phyloP scores from a whole-genome alignment of 1,284 basidiomycete genomes.

The Apiotrichum mycotoxinovorans region DNA sequence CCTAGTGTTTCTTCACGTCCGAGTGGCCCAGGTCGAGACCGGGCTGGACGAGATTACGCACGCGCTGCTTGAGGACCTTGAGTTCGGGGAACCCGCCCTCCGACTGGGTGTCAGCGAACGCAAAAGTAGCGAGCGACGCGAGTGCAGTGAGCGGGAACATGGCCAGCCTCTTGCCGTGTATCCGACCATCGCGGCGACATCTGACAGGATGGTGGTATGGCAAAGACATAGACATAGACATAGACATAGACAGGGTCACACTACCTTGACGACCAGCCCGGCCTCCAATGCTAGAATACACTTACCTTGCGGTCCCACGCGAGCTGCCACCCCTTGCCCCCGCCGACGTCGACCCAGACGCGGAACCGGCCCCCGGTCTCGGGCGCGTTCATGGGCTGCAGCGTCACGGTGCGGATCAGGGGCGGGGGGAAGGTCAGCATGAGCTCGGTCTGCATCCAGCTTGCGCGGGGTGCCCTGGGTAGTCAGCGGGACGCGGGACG shows the following conservation, averaged over 20 bases:
- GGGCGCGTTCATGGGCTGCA: conserved; percentile 70
- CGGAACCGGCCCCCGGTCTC: conserved; percentile 84
- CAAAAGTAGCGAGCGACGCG: background rate
- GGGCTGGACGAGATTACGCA: conserved; percentile 75
- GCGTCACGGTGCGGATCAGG: conserved; percentile 60
- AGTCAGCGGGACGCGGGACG: conserved; percentile 61
- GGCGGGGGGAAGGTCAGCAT: conserved; percentile 82
- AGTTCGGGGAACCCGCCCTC: conserved; percentile 83
- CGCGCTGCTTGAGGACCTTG: conserved; percentile 70
- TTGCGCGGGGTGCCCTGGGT: conserved; percentile 58
- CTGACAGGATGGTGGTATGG: too few species aligned
- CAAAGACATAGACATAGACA: background rate
- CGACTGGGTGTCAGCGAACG: conserved; percentile 56
- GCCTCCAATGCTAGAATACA: background rate
- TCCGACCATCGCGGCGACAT: too few species aligned
- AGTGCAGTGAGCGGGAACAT: too few species aligned
- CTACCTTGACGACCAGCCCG: too few species aligned
- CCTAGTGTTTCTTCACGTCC: conserved; percentile 50
- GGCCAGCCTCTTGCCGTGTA: too few species aligned
- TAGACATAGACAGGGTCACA: background rate
- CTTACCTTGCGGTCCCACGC: conserved; percentile 50
- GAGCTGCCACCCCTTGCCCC: conserved; percentile 41
- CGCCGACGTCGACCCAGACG: conserved; percentile 65
- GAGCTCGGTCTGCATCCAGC: conserved; percentile 81
- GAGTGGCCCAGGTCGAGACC: conserved; percentile 76